Evolutionary conservation across 116 monocot species (phyloP).

Genomic region (Papilionanthe hybrid): DNA sequence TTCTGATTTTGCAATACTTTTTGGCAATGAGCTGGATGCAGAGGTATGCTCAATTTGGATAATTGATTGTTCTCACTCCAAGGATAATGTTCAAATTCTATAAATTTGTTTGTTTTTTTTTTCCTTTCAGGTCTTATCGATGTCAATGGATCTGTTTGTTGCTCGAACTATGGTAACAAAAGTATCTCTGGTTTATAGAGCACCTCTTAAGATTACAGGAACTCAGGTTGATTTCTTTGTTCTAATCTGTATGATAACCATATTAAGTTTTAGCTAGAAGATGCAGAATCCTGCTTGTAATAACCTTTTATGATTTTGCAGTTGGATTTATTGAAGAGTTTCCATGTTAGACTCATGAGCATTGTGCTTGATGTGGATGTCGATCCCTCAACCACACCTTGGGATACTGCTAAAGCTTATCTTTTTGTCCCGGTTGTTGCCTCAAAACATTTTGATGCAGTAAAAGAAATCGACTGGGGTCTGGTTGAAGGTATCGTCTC

Average conservation of each 20-base stretch:
- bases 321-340: conserved; percentile 75
- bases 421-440: conserved; percentile 68
- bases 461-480: conserved; percentile 75
- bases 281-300: not conserved
- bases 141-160: conserved; percentile 98
- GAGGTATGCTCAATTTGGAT: conserved; percentile 48
- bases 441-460: conserved; percentile 41
- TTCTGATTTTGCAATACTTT: conserved; percentile 83
- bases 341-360: conserved; percentile 97
- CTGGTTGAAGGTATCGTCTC: conserved; percentile 47
- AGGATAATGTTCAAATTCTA: not conserved
- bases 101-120: conserved; percentile 11
- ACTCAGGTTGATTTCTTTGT: conserved; percentile 38
- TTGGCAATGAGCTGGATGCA: conserved; percentile 90
- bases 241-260: conserved; percentile 2
- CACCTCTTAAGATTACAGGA: conserved; percentile 51
- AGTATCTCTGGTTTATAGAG: conserved; percentile 77
- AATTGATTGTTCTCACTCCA: not conserved
- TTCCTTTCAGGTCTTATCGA: conserved; percentile 93
- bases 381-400: conserved; percentile 90
- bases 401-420: conserved; percentile 97
- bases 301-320: conserved; percentile 26
- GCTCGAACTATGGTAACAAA: conserved; percentile 90
- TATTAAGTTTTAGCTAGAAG: not conserved
- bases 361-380: conserved; percentile 99